Conservation (phyloP, 2,329 filamentous ascomycete genomes). For the Cryphonectria parasitica region DNA sequence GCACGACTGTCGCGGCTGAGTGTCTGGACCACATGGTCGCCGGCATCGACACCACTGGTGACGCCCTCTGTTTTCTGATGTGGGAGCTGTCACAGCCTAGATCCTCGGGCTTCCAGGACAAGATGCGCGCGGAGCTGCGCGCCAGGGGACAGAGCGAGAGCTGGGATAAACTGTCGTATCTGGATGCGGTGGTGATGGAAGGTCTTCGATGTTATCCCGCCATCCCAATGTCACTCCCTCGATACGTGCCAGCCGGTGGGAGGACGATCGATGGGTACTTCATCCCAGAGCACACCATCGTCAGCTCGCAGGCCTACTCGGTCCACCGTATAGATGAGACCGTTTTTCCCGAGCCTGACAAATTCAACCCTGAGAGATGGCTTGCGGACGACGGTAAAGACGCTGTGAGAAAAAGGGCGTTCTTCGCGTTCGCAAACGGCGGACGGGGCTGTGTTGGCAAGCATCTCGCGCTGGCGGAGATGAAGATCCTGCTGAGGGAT, state of each 20-base stretch:
- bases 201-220: slow-evolving; percentile 65
- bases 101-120: slow-evolving; percentile 54
- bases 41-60: slow-evolving; percentile 73
- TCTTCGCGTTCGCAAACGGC: slow-evolving; percentile 69
- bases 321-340: slow-evolving; percentile 62
- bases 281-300: slow-evolving; percentile 57
- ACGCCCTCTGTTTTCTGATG: slow-evolving; percentile 72
- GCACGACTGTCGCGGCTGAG: slow-evolving; percentile 65
- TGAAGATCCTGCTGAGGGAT: slow-evolving; percentile 67
- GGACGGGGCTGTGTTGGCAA: slow-evolving; percentile 69
- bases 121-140: slow-evolving; percentile 56
- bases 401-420: slow-evolving; percentile 65
- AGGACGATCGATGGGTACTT: slow-evolving; percentile 59
- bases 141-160: slow-evolving; percentile 31
- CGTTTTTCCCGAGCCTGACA: slow-evolving; percentile 78
- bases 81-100: slow-evolving; percentile 68
- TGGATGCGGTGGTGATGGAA: slow-evolving; percentile 68
- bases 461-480: slow-evolving; percentile 68
- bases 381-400: slow-evolving; percentile 70
- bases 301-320: slow-evolving; percentile 65
- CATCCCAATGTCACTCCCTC: slow-evolving; percentile 69
- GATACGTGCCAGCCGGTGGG: slow-evolving; percentile 59
- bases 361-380: slow-evolving; percentile 83
- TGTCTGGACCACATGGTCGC: slow-evolving; percentile 74
- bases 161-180: slow-evolving; percentile 58